Conservation (phyloP, 306 rosid species). For the Quercus aquifolioides region DNA sequence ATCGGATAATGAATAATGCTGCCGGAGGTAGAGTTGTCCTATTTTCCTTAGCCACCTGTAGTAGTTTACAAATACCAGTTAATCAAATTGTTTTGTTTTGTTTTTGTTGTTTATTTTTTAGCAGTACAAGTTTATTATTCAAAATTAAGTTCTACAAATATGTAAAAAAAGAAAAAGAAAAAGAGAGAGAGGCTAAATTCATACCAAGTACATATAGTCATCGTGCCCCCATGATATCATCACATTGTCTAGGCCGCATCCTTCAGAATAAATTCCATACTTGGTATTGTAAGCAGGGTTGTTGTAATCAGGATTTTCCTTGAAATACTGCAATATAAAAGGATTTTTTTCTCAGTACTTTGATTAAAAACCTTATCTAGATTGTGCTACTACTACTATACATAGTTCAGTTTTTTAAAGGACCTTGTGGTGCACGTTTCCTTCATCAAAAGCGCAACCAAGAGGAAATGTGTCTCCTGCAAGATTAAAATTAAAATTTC, state of each 20-base stretch:
- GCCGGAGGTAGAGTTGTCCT: constrained; percentile 45
- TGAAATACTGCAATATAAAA: constrained; percentile 41
- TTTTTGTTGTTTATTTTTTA: too few relatives aligned
- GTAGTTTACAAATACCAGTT: neutral
- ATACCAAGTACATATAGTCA: constrained; percentile 69
- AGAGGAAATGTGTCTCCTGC: constrained; percentile 73
- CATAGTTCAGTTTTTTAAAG: neutral
- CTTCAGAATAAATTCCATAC: constrained; percentile 45
- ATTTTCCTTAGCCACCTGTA: constrained; percentile 67
- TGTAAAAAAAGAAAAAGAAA: neutral
- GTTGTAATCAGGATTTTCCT: constrained; percentile 43
- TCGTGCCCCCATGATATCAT: constrained; percentile 71
- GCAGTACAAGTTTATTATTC: too few relatives aligned
- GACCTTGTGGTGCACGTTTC: constrained; percentile 63
- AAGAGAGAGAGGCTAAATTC: neutral
- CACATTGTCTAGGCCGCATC: constrained; percentile 57
- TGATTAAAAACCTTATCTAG: neutral
- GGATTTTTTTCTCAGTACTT: neutral
- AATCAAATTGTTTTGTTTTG: neutral
- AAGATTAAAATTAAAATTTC: neutral
- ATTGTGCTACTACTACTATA: neutral
- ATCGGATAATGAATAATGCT: constrained; percentile 62
- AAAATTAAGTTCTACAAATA: neutral
- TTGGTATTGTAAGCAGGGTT: constrained; percentile 38
- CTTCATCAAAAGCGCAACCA: constrained; percentile 68